Base-by-base conservation (phyloP, 2,329 filamentous ascomycete genomes). In the Tricladium varicosporioides region DNA sequence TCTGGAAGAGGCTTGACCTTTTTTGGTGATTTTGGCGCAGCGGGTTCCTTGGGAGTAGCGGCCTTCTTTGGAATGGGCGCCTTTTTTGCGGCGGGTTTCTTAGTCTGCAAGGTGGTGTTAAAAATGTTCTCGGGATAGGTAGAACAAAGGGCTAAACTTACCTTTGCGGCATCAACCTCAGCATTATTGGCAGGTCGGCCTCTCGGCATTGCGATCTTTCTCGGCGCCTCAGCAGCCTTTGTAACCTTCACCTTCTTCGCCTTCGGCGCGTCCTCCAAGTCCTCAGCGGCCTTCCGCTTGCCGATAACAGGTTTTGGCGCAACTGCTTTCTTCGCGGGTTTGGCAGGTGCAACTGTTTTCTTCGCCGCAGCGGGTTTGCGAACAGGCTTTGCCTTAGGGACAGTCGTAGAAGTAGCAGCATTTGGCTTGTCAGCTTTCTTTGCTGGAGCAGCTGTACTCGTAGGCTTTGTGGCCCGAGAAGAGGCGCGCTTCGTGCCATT, bases 1-100 rank as follows among this genome's bases (percentile, higher is more conserved):
- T 80, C 59, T 36, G 69, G 66, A n/a, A 67, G 64, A 42, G 63
- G 64, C 43, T 69, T 67, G 15, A 53, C 54, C 50, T 61, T 58
- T 19, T 58, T 59, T 48, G 58, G 31, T 60, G 22, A 7, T 27
- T 27, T 27, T 27, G 22, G 22, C 22, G 47, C 42, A 54, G 47
- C 27, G 51, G 62, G 44, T 32, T 56, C 59, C 48, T 55, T 59
- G 9, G 51, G 42, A 33, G 47, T 45, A 44, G 52, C 18, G 7
- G 22, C 22, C 7, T 27, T 27, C 27, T 55, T 56, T 32, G 61
- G 46, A 52, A 54, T 51, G 52, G 57, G 43, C 13, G 55, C 45
- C 48, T 60, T 61, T 54, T 63, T 60, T 13, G 57, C 46, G 22
- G n/a, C 42, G n/a, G 53, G n/a, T 19, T 53, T 32, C 40, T 48